Base-by-base conservation (phyloP, 106 monocot species). In the Phalaenopsis equestris region DNA sequence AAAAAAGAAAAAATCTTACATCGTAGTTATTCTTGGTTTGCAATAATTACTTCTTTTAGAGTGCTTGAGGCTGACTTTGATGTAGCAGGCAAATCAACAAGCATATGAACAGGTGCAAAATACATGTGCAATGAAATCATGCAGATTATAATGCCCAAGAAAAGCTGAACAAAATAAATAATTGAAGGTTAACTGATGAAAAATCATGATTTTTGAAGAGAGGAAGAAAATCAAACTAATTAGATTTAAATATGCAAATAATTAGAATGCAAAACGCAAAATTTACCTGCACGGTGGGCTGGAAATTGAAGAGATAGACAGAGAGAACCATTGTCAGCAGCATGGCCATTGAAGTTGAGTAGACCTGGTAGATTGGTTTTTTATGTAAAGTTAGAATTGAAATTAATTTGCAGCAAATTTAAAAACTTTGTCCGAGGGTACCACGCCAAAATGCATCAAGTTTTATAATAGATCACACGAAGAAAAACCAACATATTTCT, bases 121-220 rank as follows among this genome's bases (percentile, higher is more conserved):
- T 98, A 98, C 98, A 98, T 87, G 52, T 98, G 94, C 83, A 98
- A 77, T 38, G 98, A 98, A 85, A 98, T 91, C 88, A 94, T 94
- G 87, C 98, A 98, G 85, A 98, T 92, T 55, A 94, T 77, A 77
- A 98, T 94, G 74, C 98, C 98, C 77, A 98, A 77, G 74, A 98
- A 90, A 70, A 98, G 89, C 98, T 98, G 91, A 79, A 87, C 84
- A 24, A 37, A 80, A 61, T 16, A 81, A 72, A 73, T 67, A 14
- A 12, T 15, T 42, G 30, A 10, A 56, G 55, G 49, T 70, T 72
- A 23, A 6, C 8, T 15, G 16, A 15, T 68, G 48, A 79, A 21
- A 1, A 47, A 10, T 61, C 3, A n/a, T 7, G 67, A 2, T 45
- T n/a, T 45, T 30, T 23, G 4, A 79, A 19, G 38, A 10, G 43